Evolutionary conservation across 345 rosid species (phyloP).

Genomic region (Sonneratia caseolaris): DNA sequence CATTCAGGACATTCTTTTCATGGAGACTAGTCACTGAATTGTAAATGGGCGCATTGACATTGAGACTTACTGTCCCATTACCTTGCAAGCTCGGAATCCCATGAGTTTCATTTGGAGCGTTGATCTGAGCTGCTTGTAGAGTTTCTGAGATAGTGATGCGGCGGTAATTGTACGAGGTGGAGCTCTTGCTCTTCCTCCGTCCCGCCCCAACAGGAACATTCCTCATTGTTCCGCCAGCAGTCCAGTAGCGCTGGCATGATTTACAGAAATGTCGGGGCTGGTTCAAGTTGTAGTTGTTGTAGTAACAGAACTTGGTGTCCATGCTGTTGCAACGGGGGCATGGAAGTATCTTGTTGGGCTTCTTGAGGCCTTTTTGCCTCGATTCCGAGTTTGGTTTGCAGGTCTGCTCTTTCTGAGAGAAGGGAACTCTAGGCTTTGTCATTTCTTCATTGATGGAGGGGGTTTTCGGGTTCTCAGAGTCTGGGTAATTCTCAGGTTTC

Average conservation of each 20-base stretch:
- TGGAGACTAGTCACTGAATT: slow-evolving; percentile 39
- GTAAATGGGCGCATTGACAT: slow-evolving; percentile 22
- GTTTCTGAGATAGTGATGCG: slow-evolving; percentile 75
- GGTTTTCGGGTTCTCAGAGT: slow-evolving; percentile 28
- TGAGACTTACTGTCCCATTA: slow-evolving; percentile 59
- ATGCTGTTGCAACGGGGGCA: slow-evolving; percentile 89
- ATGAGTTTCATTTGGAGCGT: slow-evolving; percentile 28
- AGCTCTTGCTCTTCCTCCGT: slow-evolving; percentile 80
- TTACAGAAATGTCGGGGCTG: slow-evolving; percentile 95
- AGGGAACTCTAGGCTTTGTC: slow-evolving; percentile 27
- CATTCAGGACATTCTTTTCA: slow-evolving; percentile 35
- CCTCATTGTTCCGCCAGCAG: slow-evolving; percentile 91
- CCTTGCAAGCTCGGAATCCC: slow-evolving; percentile 31
- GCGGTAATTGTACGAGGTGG: slow-evolving; percentile 45
- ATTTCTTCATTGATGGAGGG: slow-evolving; percentile 39
- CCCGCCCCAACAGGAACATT: slow-evolving; percentile 90
- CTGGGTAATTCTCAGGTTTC: slow-evolving; percentile 15
- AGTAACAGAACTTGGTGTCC: slow-evolving; percentile 92
- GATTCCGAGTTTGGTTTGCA: slow-evolving; percentile 18
- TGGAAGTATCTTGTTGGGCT: slow-evolving; percentile 76
- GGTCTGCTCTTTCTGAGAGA: slow-evolving; percentile 28
- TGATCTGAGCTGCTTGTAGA: slow-evolving; percentile 56
- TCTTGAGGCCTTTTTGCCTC: slow-evolving; percentile 30
- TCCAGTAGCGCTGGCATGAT: slow-evolving; percentile 93
- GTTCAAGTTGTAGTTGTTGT: slow-evolving; percentile 83